Evolutionary conservation across 768 basidiomycete species (phyloP), one percentile per base, ranked within the genome.

Genomic region (Podaxis mareebaensis): DNA sequence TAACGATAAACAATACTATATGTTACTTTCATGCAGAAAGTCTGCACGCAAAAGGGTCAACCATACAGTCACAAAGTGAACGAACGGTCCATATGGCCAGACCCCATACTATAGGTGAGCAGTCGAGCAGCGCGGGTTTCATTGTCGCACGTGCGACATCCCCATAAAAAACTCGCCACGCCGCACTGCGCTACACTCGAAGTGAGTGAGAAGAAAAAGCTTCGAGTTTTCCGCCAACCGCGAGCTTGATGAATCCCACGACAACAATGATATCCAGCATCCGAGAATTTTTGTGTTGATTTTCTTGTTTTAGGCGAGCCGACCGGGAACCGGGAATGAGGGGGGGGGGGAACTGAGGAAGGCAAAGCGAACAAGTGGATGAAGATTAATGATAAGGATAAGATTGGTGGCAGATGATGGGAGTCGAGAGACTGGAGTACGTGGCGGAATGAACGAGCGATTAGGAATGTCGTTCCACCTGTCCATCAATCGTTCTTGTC

Each of bases 1-100:
- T 56, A 56, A 56, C 54, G 54, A 56, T 56, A 56, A 56, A 56
- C 33, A 55, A 24, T 22, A 40, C 22, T 39, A 56, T 56, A 56
- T 4, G 22, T 24, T 51, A 51, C 49, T 51, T 51, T 51, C 49
- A 22, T 51, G 49, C 49, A 51, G 24, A 51, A 24, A 11, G 12
- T 28, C 20, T 24, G 22, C 49, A 51, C 49, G 22, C 20, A 28
- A 15, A 28, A 26, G 26, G 49, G 49, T 51, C 49, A 51, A 51
- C 49, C 49, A 51, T 26, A 51, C 10, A 28, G 49, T 20, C 44
- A 24, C 49, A 7, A 24, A 28, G 4, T 3, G 49, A 51, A 51
- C 26, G 13, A 51, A 51, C 7, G 13, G 49, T 22, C 49, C 49
- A 51, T 15, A 51, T 26, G 12, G 26, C 26, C 49, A 51, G 49